These are phyloP conservation scores for Poa pratensis DNA, from an alignment of 176 grass and related monocot genomes.

Conservation along the genomic window DNA sequence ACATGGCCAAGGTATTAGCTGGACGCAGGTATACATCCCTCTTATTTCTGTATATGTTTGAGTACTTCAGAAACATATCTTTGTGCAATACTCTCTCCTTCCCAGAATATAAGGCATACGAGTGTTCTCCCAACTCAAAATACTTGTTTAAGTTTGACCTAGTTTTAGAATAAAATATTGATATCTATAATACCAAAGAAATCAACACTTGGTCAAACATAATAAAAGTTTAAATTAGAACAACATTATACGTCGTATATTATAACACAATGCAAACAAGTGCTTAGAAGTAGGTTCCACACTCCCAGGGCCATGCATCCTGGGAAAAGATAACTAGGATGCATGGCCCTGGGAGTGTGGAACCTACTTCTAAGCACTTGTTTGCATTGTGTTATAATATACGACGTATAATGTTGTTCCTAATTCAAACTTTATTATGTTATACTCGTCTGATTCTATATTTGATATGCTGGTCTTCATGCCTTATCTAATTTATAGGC, in stretches of 20 bases:
- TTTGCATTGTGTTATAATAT: too few species aligned
- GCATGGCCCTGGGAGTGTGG: too few species aligned
- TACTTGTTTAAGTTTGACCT: neutral
- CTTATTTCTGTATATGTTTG: conserved; percentile 5
- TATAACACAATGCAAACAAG: neutral
- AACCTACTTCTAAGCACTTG: too few species aligned
- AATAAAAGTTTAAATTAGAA: neutral
- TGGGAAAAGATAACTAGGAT: too few species aligned
- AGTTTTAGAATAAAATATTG: neutral
- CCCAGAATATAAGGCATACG: neutral
- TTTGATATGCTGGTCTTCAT: conserved; percentile 11
- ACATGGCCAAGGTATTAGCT: conserved; percentile 97
- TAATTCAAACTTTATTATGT: too few species aligned
- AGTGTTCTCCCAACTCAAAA: neutral
- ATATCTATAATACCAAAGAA: neutral
- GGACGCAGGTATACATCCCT: conserved; percentile 65
- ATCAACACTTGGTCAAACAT: neutral
- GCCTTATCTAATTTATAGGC: conserved; percentile 51
- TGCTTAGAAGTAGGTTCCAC: neutral
- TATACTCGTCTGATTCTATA: neutral
- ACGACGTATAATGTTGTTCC: too few species aligned
- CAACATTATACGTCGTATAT: neutral
- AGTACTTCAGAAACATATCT: neutral
- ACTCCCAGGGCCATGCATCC: neutral
- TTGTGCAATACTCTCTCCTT: neutral